Percentiles rank a stretch among this genome's conserved stretches.
These are phyloP conservation scores for Pythium apleroticum DNA, from an alignment of 352 stramenopile species.

Conservation along the genomic window DNA sequence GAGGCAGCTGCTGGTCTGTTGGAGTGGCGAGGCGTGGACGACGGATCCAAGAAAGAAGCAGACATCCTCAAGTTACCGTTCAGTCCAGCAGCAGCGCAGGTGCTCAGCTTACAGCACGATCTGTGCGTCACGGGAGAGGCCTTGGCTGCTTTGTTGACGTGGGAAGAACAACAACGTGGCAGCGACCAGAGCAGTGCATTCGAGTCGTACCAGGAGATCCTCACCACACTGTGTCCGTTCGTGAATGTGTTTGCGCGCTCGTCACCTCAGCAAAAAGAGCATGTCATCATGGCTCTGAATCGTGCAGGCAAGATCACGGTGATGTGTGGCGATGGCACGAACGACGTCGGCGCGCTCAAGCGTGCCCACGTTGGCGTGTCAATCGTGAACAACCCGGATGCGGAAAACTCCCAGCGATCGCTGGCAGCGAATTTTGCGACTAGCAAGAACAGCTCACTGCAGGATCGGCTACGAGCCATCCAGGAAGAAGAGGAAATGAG, in stretches of 20 bases:
- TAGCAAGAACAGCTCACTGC: slow-evolving; percentile 16
- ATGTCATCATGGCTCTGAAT: slow-evolving; percentile 90
- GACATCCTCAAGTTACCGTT: slow-evolving; percentile 25
- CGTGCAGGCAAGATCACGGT: slow-evolving; percentile 78
- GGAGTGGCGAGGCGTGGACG: slow-evolving; percentile 33
- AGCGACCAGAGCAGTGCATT: slow-evolving; percentile 30
- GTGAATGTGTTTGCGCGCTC: slow-evolving; percentile 90
- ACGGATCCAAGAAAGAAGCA: slow-evolving; percentile 19
- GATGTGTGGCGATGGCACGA: slow-evolving; percentile 97
- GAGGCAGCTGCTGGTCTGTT: slow-evolving; percentile 3
- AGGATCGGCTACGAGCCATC: slow-evolving; percentile 20
- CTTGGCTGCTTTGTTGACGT: slow-evolving; percentile 23
- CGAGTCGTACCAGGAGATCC: slow-evolving; percentile 30
- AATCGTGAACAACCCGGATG: slow-evolving; percentile 79
- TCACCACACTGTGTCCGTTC: slow-evolving; percentile 36
- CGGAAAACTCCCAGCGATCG: slow-evolving; percentile 21
- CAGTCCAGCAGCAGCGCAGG: slow-evolving; percentile 4
- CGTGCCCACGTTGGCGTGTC: slow-evolving; percentile 93
- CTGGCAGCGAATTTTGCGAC: slow-evolving; percentile 10
- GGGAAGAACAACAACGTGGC: slow-evolving; percentile 4
- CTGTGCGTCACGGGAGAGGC: slow-evolving; percentile 45
- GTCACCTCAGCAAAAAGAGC: slow-evolving; percentile 92
- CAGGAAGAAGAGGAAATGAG: slow-evolving; percentile 38
- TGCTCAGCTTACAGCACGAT: slow-evolving; percentile 28
- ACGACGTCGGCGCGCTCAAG: slow-evolving; percentile 93